phyloP scores from a whole-genome alignment of 2,329 filamentous ascomycete species.

The Paraconiothyrium brasiliense region DNA sequence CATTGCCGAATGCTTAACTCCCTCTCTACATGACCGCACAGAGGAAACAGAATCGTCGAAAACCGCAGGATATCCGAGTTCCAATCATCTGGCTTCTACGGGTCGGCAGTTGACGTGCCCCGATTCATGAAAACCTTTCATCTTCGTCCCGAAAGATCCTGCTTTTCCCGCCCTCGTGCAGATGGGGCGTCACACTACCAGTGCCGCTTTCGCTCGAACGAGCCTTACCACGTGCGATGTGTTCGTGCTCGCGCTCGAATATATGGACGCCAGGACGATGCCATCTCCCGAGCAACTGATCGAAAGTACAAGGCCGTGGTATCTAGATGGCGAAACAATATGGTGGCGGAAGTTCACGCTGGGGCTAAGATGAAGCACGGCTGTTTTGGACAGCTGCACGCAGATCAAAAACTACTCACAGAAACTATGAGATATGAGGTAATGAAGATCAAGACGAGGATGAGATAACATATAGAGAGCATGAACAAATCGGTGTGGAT shows the following conservation, averaged over 20 bases:
- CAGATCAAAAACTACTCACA: no score
- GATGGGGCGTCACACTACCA: slow-evolving; percentile 43
- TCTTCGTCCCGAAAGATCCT: background rate
- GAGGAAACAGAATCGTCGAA: background rate
- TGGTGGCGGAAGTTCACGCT: slow-evolving; percentile 44
- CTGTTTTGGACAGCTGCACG: background rate
- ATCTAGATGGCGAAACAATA: slow-evolving; percentile 43
- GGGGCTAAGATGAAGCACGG: slow-evolving; percentile 65
- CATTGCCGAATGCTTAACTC: background rate
- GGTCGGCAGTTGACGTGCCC: background rate
- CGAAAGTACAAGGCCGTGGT: slow-evolving; percentile 43
- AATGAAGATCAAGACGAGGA: no score
- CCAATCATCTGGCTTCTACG: background rate
- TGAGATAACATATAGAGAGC: no score
- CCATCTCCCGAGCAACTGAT: slow-evolving; percentile 43
- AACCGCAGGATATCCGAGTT: background rate
- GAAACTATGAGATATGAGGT: no score
- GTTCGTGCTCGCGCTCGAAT: slow-evolving; percentile 42
- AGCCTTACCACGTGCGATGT: slow-evolving; percentile 46
- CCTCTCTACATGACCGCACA: slow-evolving; percentile 14
- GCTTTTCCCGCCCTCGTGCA: background rate
- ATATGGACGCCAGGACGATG: slow-evolving; percentile 29
- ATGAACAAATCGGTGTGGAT: no score
- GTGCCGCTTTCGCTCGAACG: slow-evolving; percentile 42
- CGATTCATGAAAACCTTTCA: background rate